A percentile compares a stretch with the other conserved stretches of the same genome.
Evolutionary conservation across 805 yeast species (phyloP).

Genomic region (Candida silvicultrix): DNA sequence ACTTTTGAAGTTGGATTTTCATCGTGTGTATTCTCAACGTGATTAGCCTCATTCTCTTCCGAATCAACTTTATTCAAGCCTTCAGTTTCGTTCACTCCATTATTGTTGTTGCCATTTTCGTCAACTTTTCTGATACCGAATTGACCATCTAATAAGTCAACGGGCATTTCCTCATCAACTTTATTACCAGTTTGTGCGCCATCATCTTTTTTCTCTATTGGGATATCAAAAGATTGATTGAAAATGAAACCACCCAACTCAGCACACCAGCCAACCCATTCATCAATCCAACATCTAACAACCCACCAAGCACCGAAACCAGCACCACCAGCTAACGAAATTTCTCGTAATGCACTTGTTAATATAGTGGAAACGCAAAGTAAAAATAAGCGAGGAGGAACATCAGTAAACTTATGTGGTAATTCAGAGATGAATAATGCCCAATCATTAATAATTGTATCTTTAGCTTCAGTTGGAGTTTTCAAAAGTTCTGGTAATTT

Average conservation of each 20-base stretch:
- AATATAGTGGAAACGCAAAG: constrained; percentile 46
- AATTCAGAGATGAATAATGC: constrained; percentile 33
- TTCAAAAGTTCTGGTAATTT: constrained; percentile 30
- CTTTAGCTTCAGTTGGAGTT: constrained; percentile 7
- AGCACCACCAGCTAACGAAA: constrained; percentile 49
- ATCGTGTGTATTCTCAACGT: not conserved
- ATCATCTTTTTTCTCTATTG: not conserved
- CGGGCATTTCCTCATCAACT: constrained; percentile 2
- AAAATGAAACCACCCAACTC: constrained; percentile 51
- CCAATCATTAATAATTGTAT: constrained; percentile 16
- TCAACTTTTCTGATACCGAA: constrained; percentile 8
- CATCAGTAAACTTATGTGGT: constrained; percentile 41
- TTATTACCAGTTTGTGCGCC: not conserved
- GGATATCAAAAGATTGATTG: not conserved
- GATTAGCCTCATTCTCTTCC: not conserved
- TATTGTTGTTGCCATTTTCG: not conserved
- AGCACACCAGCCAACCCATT: constrained; percentile 60
- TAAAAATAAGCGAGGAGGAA: constrained; percentile 50
- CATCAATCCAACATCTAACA: constrained; percentile 70
- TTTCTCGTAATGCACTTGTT: constrained; percentile 55
- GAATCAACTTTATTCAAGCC: not conserved
- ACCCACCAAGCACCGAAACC: constrained; percentile 75
- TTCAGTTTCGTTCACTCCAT: not conserved
- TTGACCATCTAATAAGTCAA: constrained; percentile 18
- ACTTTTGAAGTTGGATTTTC: not conserved